Percentiles rank a stretch among this genome's conserved stretches.
Evolutionary conservation across 805 yeast genomes (phyloP).

Genomic region (Ogataea glucozyma): DNA sequence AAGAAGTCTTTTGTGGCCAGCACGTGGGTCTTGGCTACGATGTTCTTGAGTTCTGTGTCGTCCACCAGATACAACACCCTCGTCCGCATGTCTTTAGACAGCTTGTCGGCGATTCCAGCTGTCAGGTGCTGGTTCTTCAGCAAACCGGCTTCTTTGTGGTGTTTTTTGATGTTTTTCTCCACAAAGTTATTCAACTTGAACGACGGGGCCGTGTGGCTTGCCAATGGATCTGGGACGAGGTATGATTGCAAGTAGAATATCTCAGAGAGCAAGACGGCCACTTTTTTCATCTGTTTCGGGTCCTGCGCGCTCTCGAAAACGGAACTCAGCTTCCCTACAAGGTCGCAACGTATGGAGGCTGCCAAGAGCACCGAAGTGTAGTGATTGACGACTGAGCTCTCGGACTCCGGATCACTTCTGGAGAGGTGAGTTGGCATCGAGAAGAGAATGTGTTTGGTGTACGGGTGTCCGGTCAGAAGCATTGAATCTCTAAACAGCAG

Average conservation of each 20-base stretch:
- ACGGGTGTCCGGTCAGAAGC: constrained; percentile 18
- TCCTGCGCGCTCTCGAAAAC: constrained; percentile 42
- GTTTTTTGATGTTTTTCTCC: constrained; percentile 31
- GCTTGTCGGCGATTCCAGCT: constrained; percentile 9
- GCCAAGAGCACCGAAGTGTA: constrained; percentile 61
- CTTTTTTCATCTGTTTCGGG: constrained; percentile 52
- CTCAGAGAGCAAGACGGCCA: constrained; percentile 65
- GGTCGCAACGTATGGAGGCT: constrained; percentile 55
- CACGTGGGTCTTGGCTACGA: constrained; percentile 69
- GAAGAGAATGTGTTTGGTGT: no score
- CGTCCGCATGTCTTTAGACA: constrained; percentile 28
- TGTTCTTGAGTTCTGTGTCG: constrained; percentile 64
- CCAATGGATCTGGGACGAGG: constrained; percentile 52
- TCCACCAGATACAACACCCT: constrained; percentile 40
- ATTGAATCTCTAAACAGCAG: constrained; percentile 26
- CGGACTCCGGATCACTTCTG: constrained; percentile 39
- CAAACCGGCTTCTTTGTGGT: constrained; percentile 18
- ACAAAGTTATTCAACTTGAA: constrained; percentile 30
- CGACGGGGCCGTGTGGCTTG: constrained; percentile 27
- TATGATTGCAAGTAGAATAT: constrained; percentile 53
- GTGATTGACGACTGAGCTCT: constrained; percentile 54
- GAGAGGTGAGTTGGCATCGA: constrained; percentile 9
- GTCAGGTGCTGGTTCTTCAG: background rate
- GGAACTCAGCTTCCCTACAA: constrained; percentile 48
- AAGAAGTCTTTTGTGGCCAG: constrained; percentile 74